Percentiles rank a stretch among this genome's conserved stretches.
phyloP scores from a whole-genome alignment of 192 early-diverging fungal species.

The Podila verticillata region DNA sequence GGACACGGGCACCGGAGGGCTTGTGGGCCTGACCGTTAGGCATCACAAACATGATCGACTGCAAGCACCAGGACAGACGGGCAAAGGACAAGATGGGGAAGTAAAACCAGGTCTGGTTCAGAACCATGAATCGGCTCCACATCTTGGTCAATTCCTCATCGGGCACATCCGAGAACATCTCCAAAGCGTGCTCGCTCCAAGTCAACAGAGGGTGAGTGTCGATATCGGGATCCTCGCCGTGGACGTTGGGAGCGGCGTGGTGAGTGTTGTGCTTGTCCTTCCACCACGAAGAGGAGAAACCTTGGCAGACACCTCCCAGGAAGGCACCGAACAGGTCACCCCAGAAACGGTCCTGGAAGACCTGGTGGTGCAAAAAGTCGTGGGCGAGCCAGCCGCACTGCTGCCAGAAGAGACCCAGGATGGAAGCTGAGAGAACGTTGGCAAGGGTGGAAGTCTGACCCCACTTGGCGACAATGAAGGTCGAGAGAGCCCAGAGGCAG shows the following conservation, averaged over 20 bases:
- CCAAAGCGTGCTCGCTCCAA: slow-evolving; percentile 73
- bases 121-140: slow-evolving; percentile 72
- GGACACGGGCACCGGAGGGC: slow-evolving; percentile 49
- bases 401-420: slow-evolving; percentile 83
- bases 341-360: slow-evolving; percentile 72
- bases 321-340: slow-evolving; percentile 75
- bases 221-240: slow-evolving; percentile 85
- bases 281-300: slow-evolving; percentile 86
- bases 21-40: slow-evolving; percentile 57
- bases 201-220: slow-evolving; percentile 82
- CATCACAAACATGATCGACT: slow-evolving; percentile 67
- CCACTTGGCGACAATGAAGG: slow-evolving; percentile 60
- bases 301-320: slow-evolving; percentile 79
- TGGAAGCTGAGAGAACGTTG: slow-evolving; percentile 64
- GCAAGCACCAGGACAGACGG: slow-evolving; percentile 79
- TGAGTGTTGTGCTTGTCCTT: slow-evolving; percentile 92
- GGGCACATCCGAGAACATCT: slow-evolving; percentile 58
- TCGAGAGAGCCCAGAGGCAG: slow-evolving; percentile 56
- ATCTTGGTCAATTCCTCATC: slow-evolving; percentile 58
- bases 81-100: slow-evolving; percentile 81
- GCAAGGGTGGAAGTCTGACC: slow-evolving; percentile 62
- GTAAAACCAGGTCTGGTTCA: slow-evolving; percentile 68
- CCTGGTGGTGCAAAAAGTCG: slow-evolving; percentile 85
- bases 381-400: slow-evolving; percentile 88
- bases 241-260: slow-evolving; percentile 83